Evolutionary conservation across 495 filamentous ascomycete species (phyloP), one percentile per base, ranked within the genome.

Genomic region (Durotheca rogersii): DNA sequence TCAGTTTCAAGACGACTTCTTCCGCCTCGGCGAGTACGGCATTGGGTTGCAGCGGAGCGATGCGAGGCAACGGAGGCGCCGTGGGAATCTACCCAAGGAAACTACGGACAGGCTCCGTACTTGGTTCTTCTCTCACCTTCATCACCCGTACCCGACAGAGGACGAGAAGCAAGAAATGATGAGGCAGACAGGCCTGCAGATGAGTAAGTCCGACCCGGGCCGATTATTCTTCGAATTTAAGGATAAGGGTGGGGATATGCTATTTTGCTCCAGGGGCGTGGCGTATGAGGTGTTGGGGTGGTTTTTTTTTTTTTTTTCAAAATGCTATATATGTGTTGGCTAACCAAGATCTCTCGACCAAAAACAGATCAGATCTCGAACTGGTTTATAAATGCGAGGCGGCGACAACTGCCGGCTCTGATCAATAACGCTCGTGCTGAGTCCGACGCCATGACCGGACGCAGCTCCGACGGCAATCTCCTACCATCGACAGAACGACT

Each of bases 331-430:
- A n/a, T n/a, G n/a, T n/a, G n/a, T n/a, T n/a, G n/a, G n/a, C n/a
- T n/a, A n/a, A n/a, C n/a, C n/a, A n/a, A n/a, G n/a, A n/a, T n/a
- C n/a, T n/a, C n/a, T n/a, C n/a, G n/a, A n/a, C n/a, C n/a, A n/a
- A n/a, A n/a, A 33, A 32, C 54, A 70, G 72, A 73, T 57, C 67
- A 95, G 80, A 88, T 95, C 42, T 90, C 87, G 51, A 96, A 96
- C 62, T 96, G 90, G 90, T 96, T 95, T 67, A 96, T 96, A 67
- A 96, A 95, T 59, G 89, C 89, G 7, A 79, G 90, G 41, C 77
- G 90, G 35, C 81, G 90, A 32, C 84, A 89, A 51, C 67, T 91
- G n/a, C 88, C 88, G 12, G 70, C 69, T 15, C 70, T 89, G 46
- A 74, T 82, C 18, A 83, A 80, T 29, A 68, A 73, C 50, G 74